Conservation (phyloP, 2,329 filamentous ascomycete species). For the Penicillium digitatum region DNA sequence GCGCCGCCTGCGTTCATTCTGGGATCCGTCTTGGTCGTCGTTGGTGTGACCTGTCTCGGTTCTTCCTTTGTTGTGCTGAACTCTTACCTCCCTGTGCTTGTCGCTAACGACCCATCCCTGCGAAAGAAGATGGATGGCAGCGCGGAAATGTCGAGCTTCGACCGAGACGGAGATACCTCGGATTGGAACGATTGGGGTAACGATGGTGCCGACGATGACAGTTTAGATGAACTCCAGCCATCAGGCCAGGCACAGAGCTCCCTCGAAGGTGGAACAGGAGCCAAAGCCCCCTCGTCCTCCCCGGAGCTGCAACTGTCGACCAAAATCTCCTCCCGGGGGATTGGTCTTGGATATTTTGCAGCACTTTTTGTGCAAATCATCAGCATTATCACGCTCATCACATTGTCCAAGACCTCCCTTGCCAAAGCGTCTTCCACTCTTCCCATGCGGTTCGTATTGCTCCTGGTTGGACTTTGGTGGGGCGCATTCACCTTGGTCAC, state of each 20-base stretch:
- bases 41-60: conserved; percentile 85
- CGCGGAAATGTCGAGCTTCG: conserved; percentile 26
- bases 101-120: conserved; percentile 68
- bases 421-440: conserved; percentile 66
- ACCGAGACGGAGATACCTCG: conserved; percentile 14
- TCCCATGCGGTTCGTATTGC: conserved; percentile 75
- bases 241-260: neutral
- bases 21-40: conserved; percentile 72
- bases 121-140: conserved; percentile 23
- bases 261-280: conserved; percentile 7
- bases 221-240: conserved; percentile 15
- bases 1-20: conserved; percentile 70
- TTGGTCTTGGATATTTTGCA: conserved; percentile 83
- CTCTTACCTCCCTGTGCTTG: conserved; percentile 82
- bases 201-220: conserved; percentile 17
- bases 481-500: conserved; percentile 77
- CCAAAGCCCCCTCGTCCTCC: conserved; percentile 35
- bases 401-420: conserved; percentile 35
- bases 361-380: conserved; percentile 77
- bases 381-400: conserved; percentile 69
- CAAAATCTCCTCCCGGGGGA: conserved; percentile 79
- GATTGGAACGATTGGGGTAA: conserved; percentile 18
- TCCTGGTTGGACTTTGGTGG: conserved; percentile 85
- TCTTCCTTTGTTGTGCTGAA: conserved; percentile 89
- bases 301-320: conserved; percentile 75